Percentiles rank a stretch among this genome's conserved stretches.
phyloP scores from a whole-genome alignment of 2,329 filamentous ascomycete species.

The Chaetoscypha palmicola region DNA sequence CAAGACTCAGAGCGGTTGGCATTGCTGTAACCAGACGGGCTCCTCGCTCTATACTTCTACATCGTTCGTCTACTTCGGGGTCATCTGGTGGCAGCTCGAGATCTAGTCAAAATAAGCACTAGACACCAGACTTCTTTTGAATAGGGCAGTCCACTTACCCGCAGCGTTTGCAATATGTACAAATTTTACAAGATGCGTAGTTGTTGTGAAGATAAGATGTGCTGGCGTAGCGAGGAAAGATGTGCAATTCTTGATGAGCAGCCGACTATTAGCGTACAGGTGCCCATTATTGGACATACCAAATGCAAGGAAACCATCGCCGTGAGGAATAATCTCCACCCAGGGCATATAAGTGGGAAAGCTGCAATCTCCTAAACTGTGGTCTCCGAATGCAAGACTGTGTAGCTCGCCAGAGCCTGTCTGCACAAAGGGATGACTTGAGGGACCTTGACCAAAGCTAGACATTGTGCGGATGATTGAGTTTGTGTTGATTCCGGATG shows the following conservation, averaged over 20 bases:
- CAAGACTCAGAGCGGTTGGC: slow-evolving; percentile 76
- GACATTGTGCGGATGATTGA: slow-evolving; percentile 21
- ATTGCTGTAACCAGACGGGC: slow-evolving; percentile 82
- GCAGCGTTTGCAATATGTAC: slow-evolving; percentile 66
- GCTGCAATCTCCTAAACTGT: slow-evolving; percentile 22
- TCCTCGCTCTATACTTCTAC: slow-evolving; percentile 84
- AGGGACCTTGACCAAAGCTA: slow-evolving; percentile 20
- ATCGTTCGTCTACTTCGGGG: slow-evolving; percentile 85
- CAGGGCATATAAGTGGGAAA: slow-evolving; percentile 31
- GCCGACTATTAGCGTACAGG: slow-evolving; percentile 68
- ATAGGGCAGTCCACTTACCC: slow-evolving; percentile 39
- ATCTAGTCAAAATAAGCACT: slow-evolving; percentile 43
- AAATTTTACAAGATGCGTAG: slow-evolving; percentile 88
- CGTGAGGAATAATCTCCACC: slow-evolving; percentile 27
- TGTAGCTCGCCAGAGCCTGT: slow-evolving; percentile 24
- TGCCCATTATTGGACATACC: slow-evolving; percentile 70
- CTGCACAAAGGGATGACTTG: slow-evolving; percentile 24
- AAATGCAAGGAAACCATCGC: slow-evolving; percentile 26
- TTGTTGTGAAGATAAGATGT: slow-evolving; percentile 88
- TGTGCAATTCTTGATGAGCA: slow-evolving; percentile 80
- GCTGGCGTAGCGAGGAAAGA: slow-evolving; percentile 77
- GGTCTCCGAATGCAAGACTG: slow-evolving; percentile 24
- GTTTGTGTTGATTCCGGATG: slow-evolving; percentile 7
- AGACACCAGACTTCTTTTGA: too few species aligned
- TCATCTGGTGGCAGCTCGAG: slow-evolving; percentile 81